phyloP scores from a whole-genome alignment of 495 filamentous ascomycete species.

The Hypoxylon rickii region DNA sequence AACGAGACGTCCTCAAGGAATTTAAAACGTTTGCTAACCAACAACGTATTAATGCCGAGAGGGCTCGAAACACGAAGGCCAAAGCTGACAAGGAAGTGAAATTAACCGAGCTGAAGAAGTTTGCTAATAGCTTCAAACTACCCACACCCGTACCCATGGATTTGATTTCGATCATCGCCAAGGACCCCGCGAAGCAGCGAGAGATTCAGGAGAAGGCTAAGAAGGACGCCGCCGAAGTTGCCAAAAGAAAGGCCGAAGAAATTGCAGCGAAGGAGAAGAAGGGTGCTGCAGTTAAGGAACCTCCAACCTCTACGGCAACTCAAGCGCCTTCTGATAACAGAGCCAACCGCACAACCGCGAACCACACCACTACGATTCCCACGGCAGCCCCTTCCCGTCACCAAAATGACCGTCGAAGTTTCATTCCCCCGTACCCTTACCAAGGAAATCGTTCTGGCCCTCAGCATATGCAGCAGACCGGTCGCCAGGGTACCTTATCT shows the following conservation, averaged over 20 bases:
- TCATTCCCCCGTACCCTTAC: slow-evolving; percentile 29
- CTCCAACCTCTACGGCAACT: slow-evolving; percentile 37
- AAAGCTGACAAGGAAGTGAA: slow-evolving; percentile 87
- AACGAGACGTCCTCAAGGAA: slow-evolving; percentile 73
- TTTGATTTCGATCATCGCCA: slow-evolving; percentile 91
- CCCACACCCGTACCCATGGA: slow-evolving; percentile 88
- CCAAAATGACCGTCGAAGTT: slow-evolving; percentile 24
- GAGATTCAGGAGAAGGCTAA: slow-evolving; percentile 87
- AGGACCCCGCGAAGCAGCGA: slow-evolving; percentile 89
- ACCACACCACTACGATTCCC: slow-evolving; percentile 38
- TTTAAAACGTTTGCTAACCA: slow-evolving; percentile 78
- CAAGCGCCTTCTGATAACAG: slow-evolving; percentile 30
- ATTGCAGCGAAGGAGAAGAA: slow-evolving; percentile 47
- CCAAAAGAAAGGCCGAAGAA: slow-evolving; percentile 44
- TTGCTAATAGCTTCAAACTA: slow-evolving; percentile 91
- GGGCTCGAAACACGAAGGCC: slow-evolving; percentile 70
- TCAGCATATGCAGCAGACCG: slow-evolving; percentile 42
- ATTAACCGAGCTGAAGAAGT: slow-evolving; percentile 91
- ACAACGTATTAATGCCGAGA: slow-evolving; percentile 65
- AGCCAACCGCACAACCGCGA: slow-evolving; percentile 31
- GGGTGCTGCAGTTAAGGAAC: slow-evolving; percentile 41
- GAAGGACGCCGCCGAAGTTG: slow-evolving; percentile 65
- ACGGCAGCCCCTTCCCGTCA: slow-evolving; percentile 41
- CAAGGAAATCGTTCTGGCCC: slow-evolving; percentile 43
- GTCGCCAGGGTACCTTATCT: slow-evolving; percentile 42